A percentile compares a stretch with the other conserved stretches of the same genome.
Evolutionary conservation across 805 yeast species (phyloP).

Genomic region (Suhomyces pyralidae): DNA sequence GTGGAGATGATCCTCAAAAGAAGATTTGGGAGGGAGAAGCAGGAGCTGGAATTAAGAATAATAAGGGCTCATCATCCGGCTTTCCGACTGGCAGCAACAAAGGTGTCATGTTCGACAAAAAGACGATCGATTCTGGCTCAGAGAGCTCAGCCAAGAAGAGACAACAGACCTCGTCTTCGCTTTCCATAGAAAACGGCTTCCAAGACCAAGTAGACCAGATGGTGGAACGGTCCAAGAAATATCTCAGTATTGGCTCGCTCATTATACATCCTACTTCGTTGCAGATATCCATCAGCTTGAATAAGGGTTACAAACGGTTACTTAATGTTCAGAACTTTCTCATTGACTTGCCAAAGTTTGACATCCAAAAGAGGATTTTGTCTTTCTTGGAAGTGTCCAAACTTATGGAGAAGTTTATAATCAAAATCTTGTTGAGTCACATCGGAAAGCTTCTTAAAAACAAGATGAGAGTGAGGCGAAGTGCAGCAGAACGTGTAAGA

Average conservation of each 20-base stretch:
- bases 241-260: constrained; percentile 63
- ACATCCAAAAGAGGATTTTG: constrained; percentile 26
- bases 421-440: constrained; percentile 33
- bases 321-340: constrained; percentile 38
- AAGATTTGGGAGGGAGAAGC: not conserved
- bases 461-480: constrained; percentile 22
- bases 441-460: constrained; percentile 34
- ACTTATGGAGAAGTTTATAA: constrained; percentile 28
- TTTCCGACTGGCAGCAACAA: not conserved
- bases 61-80: not conserved
- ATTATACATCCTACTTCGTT: constrained; percentile 27
- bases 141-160: not conserved
- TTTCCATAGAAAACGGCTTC: constrained; percentile 10
- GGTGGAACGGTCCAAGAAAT: constrained; percentile 72
- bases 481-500: constrained; percentile 8
- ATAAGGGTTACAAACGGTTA: constrained; percentile 31
- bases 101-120: constrained; percentile 5
- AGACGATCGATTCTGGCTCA: not conserved
- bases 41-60: not conserved
- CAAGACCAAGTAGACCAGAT: constrained; percentile 48
- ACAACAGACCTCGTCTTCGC: not conserved
- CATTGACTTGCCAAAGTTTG: constrained; percentile 32
- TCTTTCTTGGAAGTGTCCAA: constrained; percentile 37
- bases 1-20: not conserved
- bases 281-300: constrained; percentile 34